phyloP scores from a whole-genome alignment of 2,329 filamentous ascomycete genomes.

The Ophiosphaerella narmari region DNA sequence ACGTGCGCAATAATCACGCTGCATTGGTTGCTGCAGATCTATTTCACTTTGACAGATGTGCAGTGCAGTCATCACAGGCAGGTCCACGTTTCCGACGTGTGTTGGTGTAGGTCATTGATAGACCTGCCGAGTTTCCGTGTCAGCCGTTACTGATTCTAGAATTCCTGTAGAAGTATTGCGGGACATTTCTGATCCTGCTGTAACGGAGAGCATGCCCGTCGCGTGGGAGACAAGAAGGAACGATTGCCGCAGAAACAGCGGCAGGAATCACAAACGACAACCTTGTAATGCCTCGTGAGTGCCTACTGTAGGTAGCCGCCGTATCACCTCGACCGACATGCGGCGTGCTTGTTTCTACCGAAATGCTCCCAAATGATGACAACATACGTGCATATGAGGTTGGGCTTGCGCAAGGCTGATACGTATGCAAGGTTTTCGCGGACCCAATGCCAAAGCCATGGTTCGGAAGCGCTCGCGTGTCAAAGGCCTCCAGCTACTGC shows the following conservation, averaged over 20 bases:
- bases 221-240: not conserved
- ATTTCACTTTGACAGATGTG: no score
- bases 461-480: constrained; percentile 16
- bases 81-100: no score
- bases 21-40: not conserved
- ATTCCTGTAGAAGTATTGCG: no score
- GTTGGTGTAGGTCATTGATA: no score
- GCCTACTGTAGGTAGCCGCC: no score
- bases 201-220: constrained; percentile 4
- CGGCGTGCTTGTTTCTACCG: not conserved
- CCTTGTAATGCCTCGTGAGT: no score
- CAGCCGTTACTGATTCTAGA: no score
- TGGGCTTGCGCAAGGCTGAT: constrained; percentile 18
- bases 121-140: no score
- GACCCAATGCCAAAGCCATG: constrained; percentile 12
- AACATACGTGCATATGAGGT: not conserved
- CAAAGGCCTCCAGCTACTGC: constrained; percentile 7
- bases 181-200: not conserved
- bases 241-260: constrained; percentile 4
- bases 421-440: constrained; percentile 10
- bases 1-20: not conserved
- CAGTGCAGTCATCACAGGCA: no score
- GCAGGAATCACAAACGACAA: constrained; percentile 9
- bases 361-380: not conserved
- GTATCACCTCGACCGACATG: no score